Conservation (phyloP, 805 yeast genomes). For the Cyberlindnera lachancei region DNA sequence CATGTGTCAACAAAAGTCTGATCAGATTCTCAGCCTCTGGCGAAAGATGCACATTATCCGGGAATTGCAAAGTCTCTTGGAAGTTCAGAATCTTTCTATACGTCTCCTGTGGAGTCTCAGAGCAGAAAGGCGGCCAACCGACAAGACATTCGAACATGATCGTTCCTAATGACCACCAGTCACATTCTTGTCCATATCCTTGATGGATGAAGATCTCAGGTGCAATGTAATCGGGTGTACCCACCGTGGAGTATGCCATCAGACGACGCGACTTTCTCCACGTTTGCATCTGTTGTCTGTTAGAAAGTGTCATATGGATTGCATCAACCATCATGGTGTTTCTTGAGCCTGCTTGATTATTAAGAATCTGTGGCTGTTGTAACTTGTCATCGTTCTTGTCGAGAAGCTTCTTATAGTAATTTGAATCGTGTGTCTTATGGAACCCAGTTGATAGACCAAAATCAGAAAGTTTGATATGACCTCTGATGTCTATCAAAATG, state of each 20-base stretch:
- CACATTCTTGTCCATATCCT: constrained; percentile 91
- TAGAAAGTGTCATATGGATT: constrained; percentile 90
- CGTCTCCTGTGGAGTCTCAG: constrained; percentile 89
- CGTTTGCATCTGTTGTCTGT: constrained; percentile 77
- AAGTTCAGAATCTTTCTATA: constrained; percentile 89
- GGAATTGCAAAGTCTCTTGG: constrained; percentile 72
- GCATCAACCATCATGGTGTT: constrained; percentile 89
- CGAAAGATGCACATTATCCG: constrained; percentile 83
- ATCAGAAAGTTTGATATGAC: constrained; percentile 90
- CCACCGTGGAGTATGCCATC: constrained; percentile 95
- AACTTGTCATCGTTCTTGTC: constrained; percentile 49
- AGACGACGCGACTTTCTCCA: constrained; percentile 69
- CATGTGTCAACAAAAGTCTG: constrained; percentile 83
- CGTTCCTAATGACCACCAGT: constrained; percentile 98
- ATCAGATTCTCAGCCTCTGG: constrained; percentile 90
- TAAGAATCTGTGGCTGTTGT: constrained; percentile 28
- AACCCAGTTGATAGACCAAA: constrained; percentile 97
- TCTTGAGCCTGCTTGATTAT: constrained; percentile 37
- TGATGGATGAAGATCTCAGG: constrained; percentile 85
- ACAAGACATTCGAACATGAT: constrained; percentile 93
- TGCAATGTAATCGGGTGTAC: constrained; percentile 99
- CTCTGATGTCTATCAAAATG: constrained; percentile 75
- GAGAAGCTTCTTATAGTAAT: constrained; percentile 70
- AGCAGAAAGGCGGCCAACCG: constrained; percentile 97
- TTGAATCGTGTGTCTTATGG: constrained; percentile 86